Conservation (phyloP, 805 yeast species). For the Metschnikowia picachoensis region DNA sequence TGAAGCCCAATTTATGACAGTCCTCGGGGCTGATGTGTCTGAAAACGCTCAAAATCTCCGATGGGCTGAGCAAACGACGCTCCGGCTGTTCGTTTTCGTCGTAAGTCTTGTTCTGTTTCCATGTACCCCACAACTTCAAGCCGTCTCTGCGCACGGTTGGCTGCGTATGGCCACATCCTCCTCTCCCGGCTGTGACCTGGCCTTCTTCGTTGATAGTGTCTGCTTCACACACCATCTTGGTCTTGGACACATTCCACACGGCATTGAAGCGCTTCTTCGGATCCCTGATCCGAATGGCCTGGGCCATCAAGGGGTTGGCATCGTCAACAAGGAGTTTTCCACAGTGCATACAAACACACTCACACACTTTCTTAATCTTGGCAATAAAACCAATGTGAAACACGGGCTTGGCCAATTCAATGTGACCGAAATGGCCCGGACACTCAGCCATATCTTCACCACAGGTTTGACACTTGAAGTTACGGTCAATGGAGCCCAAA, state of each 20-base stretch:
- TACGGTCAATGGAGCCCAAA: constrained; percentile 94
- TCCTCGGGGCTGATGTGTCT: constrained; percentile 87
- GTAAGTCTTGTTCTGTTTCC: constrained; percentile 82
- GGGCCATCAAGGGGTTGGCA: constrained; percentile 73
- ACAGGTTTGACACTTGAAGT: constrained; percentile 97
- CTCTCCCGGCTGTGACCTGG: constrained; percentile 59
- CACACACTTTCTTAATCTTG: constrained; percentile 91
- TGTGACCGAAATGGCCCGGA: constrained; percentile 99
- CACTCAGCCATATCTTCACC: constrained; percentile 99
- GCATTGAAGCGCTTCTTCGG: constrained; percentile 96
- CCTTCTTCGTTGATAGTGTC: constrained; percentile 63
- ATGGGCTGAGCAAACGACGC: constrained; percentile 79
- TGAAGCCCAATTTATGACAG: constrained; percentile 77
- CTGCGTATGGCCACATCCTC: constrained; percentile 97
- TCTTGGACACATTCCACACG: constrained; percentile 88
- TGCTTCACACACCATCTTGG: constrained; percentile 94
- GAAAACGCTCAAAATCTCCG: constrained; percentile 87
- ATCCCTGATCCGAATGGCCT: constrained; percentile 83
- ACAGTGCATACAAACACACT: constrained; percentile 97
- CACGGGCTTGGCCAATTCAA: constrained; percentile 96
- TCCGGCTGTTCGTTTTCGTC: constrained; percentile 91
- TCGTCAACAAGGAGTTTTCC: constrained; percentile 92
- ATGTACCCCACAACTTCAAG: constrained; percentile 93
- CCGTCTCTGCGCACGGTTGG: constrained; percentile 97
- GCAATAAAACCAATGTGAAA: constrained; percentile 97